phyloP scores from a whole-genome alignment of 768 basidiomycete species.

The Russula sp. region DNA sequence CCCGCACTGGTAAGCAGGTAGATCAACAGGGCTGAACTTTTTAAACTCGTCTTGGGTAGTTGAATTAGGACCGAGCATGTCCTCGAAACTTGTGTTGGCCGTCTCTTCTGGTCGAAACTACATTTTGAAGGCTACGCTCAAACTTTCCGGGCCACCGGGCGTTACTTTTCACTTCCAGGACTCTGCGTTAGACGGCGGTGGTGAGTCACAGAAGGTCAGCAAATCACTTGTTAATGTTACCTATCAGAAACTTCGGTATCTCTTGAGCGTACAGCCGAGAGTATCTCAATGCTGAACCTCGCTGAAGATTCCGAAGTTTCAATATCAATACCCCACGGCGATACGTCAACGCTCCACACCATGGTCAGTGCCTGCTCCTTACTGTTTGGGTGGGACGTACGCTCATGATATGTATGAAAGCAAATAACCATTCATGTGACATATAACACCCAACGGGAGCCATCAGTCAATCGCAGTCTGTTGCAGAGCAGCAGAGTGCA shows the following conservation, averaged over 20 bases:
- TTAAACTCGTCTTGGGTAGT: background rate
- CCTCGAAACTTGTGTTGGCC: constrained; percentile 51
- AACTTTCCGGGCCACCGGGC: constrained; percentile 54
- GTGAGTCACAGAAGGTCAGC: constrained; percentile 32
- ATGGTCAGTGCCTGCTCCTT: constrained; percentile 49
- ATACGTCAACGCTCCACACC: constrained; percentile 55
- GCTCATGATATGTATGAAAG: constrained; percentile 39
- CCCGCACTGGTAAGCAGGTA: constrained; percentile 38
- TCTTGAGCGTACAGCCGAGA: constrained; percentile 43
- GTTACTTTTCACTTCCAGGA: constrained; percentile 47
- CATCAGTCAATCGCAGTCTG: constrained; percentile 52
- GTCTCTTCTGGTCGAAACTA: constrained; percentile 71
- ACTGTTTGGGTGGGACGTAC: background rate
- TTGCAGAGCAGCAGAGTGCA: constrained; percentile 54
- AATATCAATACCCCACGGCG: constrained; percentile 64
- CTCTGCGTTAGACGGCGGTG: constrained; percentile 41
- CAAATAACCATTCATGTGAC: constrained; percentile 66
- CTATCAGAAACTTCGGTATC: constrained; percentile 25
- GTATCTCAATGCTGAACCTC: constrained; percentile 49
- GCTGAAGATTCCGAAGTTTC: constrained; percentile 45
- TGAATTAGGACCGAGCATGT: constrained; percentile 63
- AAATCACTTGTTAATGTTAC: background rate
- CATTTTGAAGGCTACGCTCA: constrained; percentile 52
- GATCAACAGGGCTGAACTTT: constrained; percentile 22
- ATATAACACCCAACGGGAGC: constrained; percentile 60